These are phyloP conservation scores for Copromyces sp. DNA, from an alignment of 495 filamentous ascomycete genomes.

Conservation along the genomic window DNA sequence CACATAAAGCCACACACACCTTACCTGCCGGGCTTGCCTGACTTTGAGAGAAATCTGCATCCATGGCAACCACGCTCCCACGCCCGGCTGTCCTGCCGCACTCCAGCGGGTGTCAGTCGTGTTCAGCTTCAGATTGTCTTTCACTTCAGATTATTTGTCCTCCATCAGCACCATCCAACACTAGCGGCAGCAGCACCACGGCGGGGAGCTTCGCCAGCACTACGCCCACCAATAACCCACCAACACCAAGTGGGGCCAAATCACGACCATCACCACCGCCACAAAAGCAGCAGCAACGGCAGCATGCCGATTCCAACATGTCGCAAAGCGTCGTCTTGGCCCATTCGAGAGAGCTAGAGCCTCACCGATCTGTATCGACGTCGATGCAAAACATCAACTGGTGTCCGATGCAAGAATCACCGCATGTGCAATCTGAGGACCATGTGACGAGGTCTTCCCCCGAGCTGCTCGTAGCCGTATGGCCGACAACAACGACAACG, in stretches of 20 bases:
- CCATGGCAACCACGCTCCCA: background rate
- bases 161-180: background rate
- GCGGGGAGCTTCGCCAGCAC: background rate
- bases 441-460: background rate
- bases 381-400: conserved; percentile 1
- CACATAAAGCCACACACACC: background rate
- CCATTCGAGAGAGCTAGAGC: background rate
- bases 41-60: background rate
- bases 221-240: background rate
- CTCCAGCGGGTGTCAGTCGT: background rate
- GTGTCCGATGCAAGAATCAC: background rate
- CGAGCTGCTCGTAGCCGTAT: conserved; percentile 1
- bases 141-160: background rate
- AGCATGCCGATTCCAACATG: background rate
- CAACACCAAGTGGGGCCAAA: background rate
- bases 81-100: background rate
- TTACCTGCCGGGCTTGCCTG: background rate
- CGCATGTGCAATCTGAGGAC: background rate
- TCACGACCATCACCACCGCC: background rate
- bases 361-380: background rate
- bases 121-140: background rate
- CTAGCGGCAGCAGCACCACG: background rate
- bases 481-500: background rate
- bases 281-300: background rate
- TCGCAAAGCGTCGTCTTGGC: background rate